Base-by-base conservation (phyloP, 176 grass and related monocot species). In the Puccinellia tenuiflora region DNA sequence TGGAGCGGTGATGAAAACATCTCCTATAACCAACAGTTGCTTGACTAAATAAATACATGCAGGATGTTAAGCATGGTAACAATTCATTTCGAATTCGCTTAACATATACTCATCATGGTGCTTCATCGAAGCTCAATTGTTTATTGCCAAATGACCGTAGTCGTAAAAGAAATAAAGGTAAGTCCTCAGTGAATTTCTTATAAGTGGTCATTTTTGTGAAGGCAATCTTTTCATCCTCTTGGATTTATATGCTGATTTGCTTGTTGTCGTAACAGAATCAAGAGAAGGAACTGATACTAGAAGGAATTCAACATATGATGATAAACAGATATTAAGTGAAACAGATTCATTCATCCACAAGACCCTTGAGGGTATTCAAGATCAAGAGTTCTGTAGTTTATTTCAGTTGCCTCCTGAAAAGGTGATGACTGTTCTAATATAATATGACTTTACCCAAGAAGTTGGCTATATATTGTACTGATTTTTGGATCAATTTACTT, bases 41-140 rank as follows among this genome's bases (percentile, higher is more conserved):
- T 37, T 79, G 14, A 76, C 86, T 59, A 17, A 29, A 34, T 60
- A 71, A 73, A 63, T 64, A 68, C 60, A 26, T 88, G 81, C 86
- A 98, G 92, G 87, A 69, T 91, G 85, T 89, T 62, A 92, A 94
- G 89, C 84, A 91, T 76, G 67, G 68, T 77, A 81, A 29, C 37
- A 68, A 73, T 85, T 92, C 86, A 22, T 98, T 98, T 71, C 90
- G 70, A 88, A 93, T 98, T 35, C 86, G 90, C 24, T 94, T 98
- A 63, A 90, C 84, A 54, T 98, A 93, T 88, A 89, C 82, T 47
- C 92, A 98, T 86, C 42, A 16, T 62, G 95, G 93, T 78, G 88
- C 82, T 38, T 95, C 86, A n/a, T 74, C 79, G 86, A 89, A 85
- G 75, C 88, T 98, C 84, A 80, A 84, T 38, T 74, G 54, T 55